Evolutionary conservation across 192 early-diverging fungal genomes (phyloP).

Genomic region (Chytriomyces sp.): DNA sequence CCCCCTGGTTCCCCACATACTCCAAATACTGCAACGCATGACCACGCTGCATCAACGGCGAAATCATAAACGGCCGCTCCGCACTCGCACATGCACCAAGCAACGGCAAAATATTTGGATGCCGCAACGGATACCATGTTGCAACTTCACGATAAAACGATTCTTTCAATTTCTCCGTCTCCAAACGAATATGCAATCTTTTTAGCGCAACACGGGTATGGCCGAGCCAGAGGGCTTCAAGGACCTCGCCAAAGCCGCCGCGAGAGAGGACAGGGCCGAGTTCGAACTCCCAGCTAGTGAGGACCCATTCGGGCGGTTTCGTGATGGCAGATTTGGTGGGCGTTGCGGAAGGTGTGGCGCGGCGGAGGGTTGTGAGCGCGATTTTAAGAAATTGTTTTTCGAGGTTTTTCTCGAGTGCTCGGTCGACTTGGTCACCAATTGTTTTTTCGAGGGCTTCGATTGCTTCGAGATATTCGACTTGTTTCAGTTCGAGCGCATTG

Average conservation of each 20-base stretch:
- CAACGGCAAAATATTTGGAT: slow-evolving; percentile 50
- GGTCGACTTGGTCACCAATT: slow-evolving; percentile 24
- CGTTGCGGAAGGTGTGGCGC: slow-evolving; percentile 16
- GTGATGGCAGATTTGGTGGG: not conserved
- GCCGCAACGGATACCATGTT: slow-evolving; percentile 44
- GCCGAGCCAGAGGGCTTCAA: slow-evolving; percentile 40
- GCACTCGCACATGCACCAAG: slow-evolving; percentile 46
- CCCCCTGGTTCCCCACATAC: not conserved
- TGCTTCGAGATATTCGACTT: slow-evolving; percentile 38
- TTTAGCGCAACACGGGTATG: slow-evolving; percentile 44
- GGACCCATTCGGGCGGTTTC: slow-evolving; percentile 30
- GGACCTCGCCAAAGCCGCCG: slow-evolving; percentile 47
- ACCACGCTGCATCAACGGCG: slow-evolving; percentile 46
- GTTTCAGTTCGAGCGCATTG: slow-evolving; percentile 31
- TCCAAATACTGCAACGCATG: slow-evolving; percentile 39
- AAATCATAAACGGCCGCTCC: slow-evolving; percentile 53
- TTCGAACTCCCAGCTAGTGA: slow-evolving; percentile 45
- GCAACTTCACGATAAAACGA: slow-evolving; percentile 41
- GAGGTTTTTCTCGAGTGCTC: slow-evolving; percentile 30
- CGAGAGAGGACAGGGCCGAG: slow-evolving; percentile 36
- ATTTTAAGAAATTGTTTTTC: slow-evolving; percentile 34
- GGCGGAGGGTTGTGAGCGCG: slow-evolving; percentile 31
- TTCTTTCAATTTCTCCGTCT: slow-evolving; percentile 34
- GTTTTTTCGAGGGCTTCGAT: slow-evolving; percentile 42
- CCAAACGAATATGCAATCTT: slow-evolving; percentile 38